Evolutionary conservation across 306 rosid species (phyloP).

Genomic region (Gleditsia sinensis): DNA sequence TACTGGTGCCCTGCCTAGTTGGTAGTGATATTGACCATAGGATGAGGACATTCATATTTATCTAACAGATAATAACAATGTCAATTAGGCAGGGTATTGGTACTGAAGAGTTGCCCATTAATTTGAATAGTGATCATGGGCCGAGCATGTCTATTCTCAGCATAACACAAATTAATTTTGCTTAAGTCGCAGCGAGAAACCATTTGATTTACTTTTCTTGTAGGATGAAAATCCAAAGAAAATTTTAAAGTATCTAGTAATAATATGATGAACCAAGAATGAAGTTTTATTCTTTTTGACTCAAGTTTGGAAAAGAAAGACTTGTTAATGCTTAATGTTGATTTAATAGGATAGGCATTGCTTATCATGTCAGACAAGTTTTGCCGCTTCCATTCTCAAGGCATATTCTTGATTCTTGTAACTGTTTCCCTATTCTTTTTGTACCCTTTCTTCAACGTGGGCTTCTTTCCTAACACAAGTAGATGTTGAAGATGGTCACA

Average conservation of each 20-base stretch:
- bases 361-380: slow-evolving; percentile 2
- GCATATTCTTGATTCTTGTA: slow-evolving; percentile 21
- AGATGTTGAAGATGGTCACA: slow-evolving; percentile 99
- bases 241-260: neutral
- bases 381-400: slow-evolving; percentile 25
- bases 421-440: neutral
- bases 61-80: too few species aligned
- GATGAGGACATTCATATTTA: too few species aligned
- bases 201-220: neutral
- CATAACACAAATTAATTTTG: too few species aligned
- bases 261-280: slow-evolving; percentile 18
- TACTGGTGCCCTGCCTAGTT: too few species aligned
- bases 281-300: slow-evolving; percentile 23
- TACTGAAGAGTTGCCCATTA: too few species aligned
- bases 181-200: too few species aligned
- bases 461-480: slow-evolving; percentile 56
- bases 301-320: slow-evolving; percentile 16
- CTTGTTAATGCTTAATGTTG: neutral
- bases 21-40: too few species aligned
- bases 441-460: slow-evolving; percentile 31
- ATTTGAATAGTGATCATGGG: too few species aligned
- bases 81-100: too few species aligned
- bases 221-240: neutral
- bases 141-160: too few species aligned
- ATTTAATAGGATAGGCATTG: slow-evolving; percentile 1